Percentiles rank a stretch among this genome's conserved stretches.
Conservation (phyloP, 192 early-diverging fungal genomes). For the Entomortierella beljakovae region DNA sequence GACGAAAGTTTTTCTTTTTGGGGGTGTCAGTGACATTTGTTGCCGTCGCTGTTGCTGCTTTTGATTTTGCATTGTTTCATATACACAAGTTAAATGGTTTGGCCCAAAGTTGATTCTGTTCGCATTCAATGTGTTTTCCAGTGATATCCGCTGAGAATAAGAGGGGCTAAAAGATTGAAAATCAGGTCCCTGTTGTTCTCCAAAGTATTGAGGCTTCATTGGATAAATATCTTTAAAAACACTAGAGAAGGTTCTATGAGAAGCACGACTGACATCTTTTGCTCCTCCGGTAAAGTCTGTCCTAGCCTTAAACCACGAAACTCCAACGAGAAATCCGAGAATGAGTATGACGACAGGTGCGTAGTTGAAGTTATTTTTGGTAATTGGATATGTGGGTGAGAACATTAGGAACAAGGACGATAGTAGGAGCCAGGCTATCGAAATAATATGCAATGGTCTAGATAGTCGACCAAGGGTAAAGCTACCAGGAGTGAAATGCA, state of each 20-base stretch:
- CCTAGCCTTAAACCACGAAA: slow-evolving; percentile 41
- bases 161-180: neutral
- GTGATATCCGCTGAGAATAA: neutral
- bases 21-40: neutral
- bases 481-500: slow-evolving; percentile 25
- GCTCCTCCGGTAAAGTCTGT: slow-evolving; percentile 43
- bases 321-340: slow-evolving; percentile 5
- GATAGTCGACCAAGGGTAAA: slow-evolving; percentile 34
- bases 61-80: too few relatives aligned
- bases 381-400: slow-evolving; percentile 19
- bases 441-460: slow-evolving; percentile 10
- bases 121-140: neutral
- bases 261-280: slow-evolving; percentile 39
- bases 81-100: neutral
- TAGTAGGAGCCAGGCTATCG: slow-evolving; percentile 25
- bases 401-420: slow-evolving; percentile 24
- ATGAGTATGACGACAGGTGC: slow-evolving; percentile 14
- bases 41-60: neutral
- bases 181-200: neutral
- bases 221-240: slow-evolving; percentile 8
- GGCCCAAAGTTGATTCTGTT: too few relatives aligned
- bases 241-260: slow-evolving; percentile 9
- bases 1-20: neutral
- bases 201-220: neutral
- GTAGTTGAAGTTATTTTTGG: slow-evolving; percentile 43